Evolutionary conservation across 441 rosid genomes (phyloP).

Genomic region (Biscutella auriculata): DNA sequence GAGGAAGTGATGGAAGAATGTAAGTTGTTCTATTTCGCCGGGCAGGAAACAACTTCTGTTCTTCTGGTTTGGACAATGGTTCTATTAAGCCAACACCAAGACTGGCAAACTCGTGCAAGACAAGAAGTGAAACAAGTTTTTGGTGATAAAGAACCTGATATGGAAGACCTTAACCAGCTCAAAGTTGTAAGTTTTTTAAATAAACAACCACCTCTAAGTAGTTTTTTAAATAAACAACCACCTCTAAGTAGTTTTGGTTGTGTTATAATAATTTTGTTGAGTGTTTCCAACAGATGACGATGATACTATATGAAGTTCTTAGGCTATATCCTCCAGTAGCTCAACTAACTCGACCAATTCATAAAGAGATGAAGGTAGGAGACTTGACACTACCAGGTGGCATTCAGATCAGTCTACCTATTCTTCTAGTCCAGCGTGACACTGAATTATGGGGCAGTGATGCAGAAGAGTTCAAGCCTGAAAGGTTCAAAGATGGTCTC

Average conservation of each 20-base stretch:
- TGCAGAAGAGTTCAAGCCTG: slow-evolving; percentile 28
- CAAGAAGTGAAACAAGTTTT: slow-evolving; percentile 28
- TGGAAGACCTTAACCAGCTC: slow-evolving; percentile 22
- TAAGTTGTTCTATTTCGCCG: slow-evolving; percentile 29
- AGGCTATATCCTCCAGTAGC: slow-evolving; percentile 28
- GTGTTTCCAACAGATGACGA: slow-evolving; percentile 11
- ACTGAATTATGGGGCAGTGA: slow-evolving; percentile 25
- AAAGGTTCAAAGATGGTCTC: slow-evolving; percentile 30
- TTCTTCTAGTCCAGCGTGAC: slow-evolving; percentile 26
- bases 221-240: too few species aligned
- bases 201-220: too few species aligned
- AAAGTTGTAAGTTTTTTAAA: slow-evolving; percentile 34
- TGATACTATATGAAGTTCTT: slow-evolving; percentile 29
- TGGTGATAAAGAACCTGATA: slow-evolving; percentile 18
- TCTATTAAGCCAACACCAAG: slow-evolving; percentile 18
- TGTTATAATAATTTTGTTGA: background rate
- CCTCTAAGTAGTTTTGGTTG: too few species aligned
- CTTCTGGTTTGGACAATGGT: slow-evolving; percentile 32
- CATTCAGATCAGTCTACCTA: slow-evolving; percentile 13
- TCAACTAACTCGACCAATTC: background rate
- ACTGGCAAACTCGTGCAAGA: slow-evolving; percentile 30
- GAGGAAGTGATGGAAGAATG: slow-evolving; percentile 31
- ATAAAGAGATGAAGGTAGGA: slow-evolving; percentile 26
- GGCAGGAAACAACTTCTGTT: slow-evolving; percentile 29
- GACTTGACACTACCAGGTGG: slow-evolving; percentile 23